Percentiles rank a stretch among this genome's conserved stretches.
These are phyloP conservation scores for Rhizopogon rudus DNA, from an alignment of 768 basidiomycete species.

Conservation along the genomic window DNA sequence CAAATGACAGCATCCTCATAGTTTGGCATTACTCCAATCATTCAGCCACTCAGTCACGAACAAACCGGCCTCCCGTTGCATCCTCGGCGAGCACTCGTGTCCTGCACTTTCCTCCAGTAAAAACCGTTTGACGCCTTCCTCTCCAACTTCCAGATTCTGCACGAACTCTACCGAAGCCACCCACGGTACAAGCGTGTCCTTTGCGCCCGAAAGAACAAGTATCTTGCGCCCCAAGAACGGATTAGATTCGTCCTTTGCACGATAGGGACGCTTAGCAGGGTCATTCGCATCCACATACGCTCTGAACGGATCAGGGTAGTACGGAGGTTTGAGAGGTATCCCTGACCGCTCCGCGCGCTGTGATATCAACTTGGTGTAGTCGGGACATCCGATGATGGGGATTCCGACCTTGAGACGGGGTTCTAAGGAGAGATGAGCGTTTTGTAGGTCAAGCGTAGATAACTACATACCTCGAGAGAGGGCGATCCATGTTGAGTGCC, in stretches of 20 bases:
- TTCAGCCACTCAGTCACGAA: slow-evolving; percentile 23
- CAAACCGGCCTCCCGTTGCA: slow-evolving; percentile 44
- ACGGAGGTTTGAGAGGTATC: slow-evolving; percentile 43
- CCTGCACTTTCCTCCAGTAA: slow-evolving; percentile 51
- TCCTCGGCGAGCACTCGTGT: slow-evolving; percentile 57
- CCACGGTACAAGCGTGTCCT: slow-evolving; percentile 68
- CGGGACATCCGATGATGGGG: slow-evolving; percentile 67
- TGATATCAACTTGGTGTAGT: slow-evolving; percentile 53
- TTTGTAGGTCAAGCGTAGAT: not conserved
- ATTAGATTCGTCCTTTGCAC: slow-evolving; percentile 35
- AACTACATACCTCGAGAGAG: slow-evolving; percentile 39
- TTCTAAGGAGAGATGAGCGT: slow-evolving; percentile 27
- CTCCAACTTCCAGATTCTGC: slow-evolving; percentile 46
- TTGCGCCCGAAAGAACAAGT: slow-evolving; percentile 62
- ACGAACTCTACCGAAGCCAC: slow-evolving; percentile 52
- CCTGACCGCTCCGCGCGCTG: slow-evolving; percentile 45
- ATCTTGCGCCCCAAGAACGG: slow-evolving; percentile 71
- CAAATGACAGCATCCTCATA: not conserved
- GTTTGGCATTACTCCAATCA: slow-evolving; percentile 4
- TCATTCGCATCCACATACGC: slow-evolving; percentile 42
- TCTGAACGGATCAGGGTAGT: slow-evolving; percentile 52
- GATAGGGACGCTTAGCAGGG: slow-evolving; percentile 40
- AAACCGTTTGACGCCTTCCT: slow-evolving; percentile 49
- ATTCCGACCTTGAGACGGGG: slow-evolving; percentile 40
- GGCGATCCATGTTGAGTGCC: slow-evolving; percentile 77